Percentiles rank a stretch among this genome's conserved stretches.
Evolutionary conservation across 1,139 yeast genomes (phyloP).

Genomic region (Spathaspora sp.): DNA sequence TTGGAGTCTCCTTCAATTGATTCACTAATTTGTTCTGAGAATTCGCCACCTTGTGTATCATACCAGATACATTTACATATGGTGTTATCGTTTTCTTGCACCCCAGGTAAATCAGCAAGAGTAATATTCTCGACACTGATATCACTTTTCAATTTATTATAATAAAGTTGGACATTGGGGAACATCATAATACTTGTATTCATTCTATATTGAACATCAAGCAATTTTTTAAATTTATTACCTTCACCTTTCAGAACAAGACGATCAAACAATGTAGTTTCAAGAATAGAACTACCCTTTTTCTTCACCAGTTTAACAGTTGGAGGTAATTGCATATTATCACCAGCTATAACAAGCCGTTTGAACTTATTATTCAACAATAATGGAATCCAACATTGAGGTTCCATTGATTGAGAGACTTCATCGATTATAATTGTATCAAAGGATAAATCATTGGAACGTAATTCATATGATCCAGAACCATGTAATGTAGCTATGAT

Average conservation of each 20-base stretch:
- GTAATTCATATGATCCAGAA: constrained; percentile 69
- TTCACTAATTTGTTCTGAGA: constrained; percentile 55
- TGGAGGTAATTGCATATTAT: constrained; percentile 85
- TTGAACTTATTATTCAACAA: constrained; percentile 59
- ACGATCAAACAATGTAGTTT: constrained; percentile 75
- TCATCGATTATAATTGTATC: constrained; percentile 91
- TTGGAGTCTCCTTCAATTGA: constrained; percentile 49
- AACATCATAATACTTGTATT: constrained; percentile 74
- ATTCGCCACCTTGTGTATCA: constrained; percentile 92
- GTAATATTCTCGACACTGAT: constrained; percentile 52
- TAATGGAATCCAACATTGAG: constrained; percentile 97
- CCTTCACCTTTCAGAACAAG: constrained; percentile 54
- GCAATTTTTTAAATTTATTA: constrained; percentile 48
- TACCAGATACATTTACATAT: constrained; percentile 60
- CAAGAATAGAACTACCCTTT: constrained; percentile 31
- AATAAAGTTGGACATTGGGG: constrained; percentile 69
- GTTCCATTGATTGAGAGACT: constrained; percentile 91
- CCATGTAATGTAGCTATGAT: constrained; percentile 87
- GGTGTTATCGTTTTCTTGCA: constrained; percentile 39
- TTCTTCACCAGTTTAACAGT: constrained; percentile 48
- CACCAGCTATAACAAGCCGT: constrained; percentile 77
- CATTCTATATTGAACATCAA: constrained; percentile 88
- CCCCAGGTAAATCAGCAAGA: constrained; percentile 57
- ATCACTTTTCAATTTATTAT: constrained; percentile 61
- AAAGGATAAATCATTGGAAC: constrained; percentile 46